Evolutionary conservation across 1,284 basidiomycete genomes (phyloP).

Genomic region (Cryptococcus sp.): DNA sequence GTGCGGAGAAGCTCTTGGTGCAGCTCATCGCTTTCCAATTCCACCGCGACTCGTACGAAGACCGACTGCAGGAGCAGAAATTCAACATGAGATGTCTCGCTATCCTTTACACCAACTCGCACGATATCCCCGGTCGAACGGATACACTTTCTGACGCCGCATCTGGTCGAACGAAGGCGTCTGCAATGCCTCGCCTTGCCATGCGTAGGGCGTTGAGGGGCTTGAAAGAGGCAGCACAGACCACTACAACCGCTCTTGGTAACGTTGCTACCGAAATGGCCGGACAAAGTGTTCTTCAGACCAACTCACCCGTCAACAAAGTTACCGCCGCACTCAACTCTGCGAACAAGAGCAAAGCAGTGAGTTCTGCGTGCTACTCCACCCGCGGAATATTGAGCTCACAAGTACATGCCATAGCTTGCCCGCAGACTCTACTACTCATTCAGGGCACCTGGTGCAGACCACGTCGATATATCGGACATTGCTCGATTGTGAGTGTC

Average conservation of each 20-base stretch:
- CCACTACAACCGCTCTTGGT: constrained; percentile 77
- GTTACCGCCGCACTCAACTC: constrained; percentile 76
- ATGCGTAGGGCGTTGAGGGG: constrained; percentile 74
- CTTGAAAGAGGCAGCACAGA: constrained; percentile 70
- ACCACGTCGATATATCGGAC: constrained; percentile 67
- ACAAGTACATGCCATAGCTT: constrained; percentile 56
- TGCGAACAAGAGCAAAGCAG: constrained; percentile 78
- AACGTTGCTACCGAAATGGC: constrained; percentile 61
- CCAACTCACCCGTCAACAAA: constrained; percentile 81
- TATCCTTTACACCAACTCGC: constrained; percentile 75
- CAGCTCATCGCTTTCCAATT: constrained; percentile 79
- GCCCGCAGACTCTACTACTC: constrained; percentile 86
- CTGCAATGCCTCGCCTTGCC: constrained; percentile 63
- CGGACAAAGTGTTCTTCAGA: constrained; percentile 74
- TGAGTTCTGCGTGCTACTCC: constrained; percentile 43
- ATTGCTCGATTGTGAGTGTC: constrained; percentile 62
- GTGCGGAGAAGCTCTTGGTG: constrained; percentile 82
- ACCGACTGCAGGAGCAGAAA: constrained; percentile 82
- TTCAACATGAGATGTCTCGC: constrained; percentile 73
- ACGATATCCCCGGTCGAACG: constrained; percentile 67
- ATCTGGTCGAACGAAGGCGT: constrained; percentile 51
- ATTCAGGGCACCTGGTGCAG: constrained; percentile 67
- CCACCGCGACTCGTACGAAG: constrained; percentile 85
- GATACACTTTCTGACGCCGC: constrained; percentile 63
- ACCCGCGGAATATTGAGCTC: not conserved